Base-by-base conservation (phyloP, 2,329 filamentous ascomycete species). In the Tolypocladium sp. region DNA sequence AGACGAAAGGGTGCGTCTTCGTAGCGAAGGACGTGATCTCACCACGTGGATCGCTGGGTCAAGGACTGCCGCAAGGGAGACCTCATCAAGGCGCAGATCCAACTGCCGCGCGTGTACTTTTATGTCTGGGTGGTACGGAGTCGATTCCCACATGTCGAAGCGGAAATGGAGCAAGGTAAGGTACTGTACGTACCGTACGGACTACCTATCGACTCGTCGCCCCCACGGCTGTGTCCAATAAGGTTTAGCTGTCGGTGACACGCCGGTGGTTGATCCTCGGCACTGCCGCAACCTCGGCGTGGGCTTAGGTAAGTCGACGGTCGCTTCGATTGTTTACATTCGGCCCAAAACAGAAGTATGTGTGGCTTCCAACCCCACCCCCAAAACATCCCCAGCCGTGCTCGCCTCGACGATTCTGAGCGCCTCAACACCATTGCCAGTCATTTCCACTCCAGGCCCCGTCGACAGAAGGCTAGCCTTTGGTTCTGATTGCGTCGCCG, bases 311-410 rank as follows among this genome's bases (percentile, higher is more conserved):
- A 55, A n/a, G n/a, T 20, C 6, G 22, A 30, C 41, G 17, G 9
- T 9, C 8, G 15, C 6, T 10, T 8, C 7, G 60, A 62, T 59
- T 68, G 66, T 68, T 68, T 68, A 67, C 65, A 59, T 65, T 60
- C 54, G 49, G 42, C 65, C 63, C 57, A 57, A 66, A 64, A 52
- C 38, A 66, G 65, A 66, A 66, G 58, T 57, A 40, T 52, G 33
- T 38, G 30, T 52, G 30, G 37, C 22, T 17, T 52, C 17, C 46
- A n/a, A 51, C 46, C 25, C 25, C 15, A 27, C 30, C 13, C 17
- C 7, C n/a, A 27, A 53, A 20, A n/a, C 30, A 6, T 13, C 30
- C 27, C 37, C 37, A 7, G 37, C 5, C 15, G 37, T 20, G 46
- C 27, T 20, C 27, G 27, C 15, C 20, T 52, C 20, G 15, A 35